phyloP scores from a whole-genome alignment of 2,329 filamentous ascomycete genomes.

The Sarocladium strictum region DNA sequence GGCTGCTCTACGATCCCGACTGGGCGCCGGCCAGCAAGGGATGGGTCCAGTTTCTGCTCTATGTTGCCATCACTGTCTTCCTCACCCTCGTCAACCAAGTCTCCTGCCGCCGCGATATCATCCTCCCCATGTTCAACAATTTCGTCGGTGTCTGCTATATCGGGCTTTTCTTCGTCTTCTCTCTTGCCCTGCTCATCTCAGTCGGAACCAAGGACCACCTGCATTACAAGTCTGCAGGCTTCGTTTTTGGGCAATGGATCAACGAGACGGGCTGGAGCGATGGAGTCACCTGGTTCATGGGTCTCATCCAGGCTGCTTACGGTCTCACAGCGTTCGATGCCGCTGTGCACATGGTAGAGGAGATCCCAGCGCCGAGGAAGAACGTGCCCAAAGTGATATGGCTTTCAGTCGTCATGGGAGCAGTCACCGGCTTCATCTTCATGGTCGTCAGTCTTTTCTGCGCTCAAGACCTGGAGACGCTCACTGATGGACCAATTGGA shows the following conservation, averaged over 20 bases:
- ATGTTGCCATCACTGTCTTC: slow-evolving; percentile 35
- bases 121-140: slow-evolving; percentile 38
- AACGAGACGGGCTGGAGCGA: slow-evolving; percentile 32
- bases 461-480: slow-evolving; percentile 30
- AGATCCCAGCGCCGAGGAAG: slow-evolving; percentile 36
- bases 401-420: slow-evolving; percentile 35
- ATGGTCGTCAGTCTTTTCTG: slow-evolving; percentile 38
- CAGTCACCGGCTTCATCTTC: slow-evolving; percentile 33
- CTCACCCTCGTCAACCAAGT: slow-evolving; percentile 38
- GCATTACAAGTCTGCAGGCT: slow-evolving; percentile 33
- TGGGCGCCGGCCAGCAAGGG: slow-evolving; percentile 31
- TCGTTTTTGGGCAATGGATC: slow-evolving; percentile 36
- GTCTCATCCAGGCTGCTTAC: slow-evolving; percentile 43
- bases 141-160: slow-evolving; percentile 41
- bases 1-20: slow-evolving; percentile 35
- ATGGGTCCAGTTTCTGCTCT: slow-evolving; percentile 43
- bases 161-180: slow-evolving; percentile 38
- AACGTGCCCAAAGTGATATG: slow-evolving; percentile 39
- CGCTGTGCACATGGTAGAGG: slow-evolving; percentile 44
- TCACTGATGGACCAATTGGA: slow-evolving; percentile 25
- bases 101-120: slow-evolving; percentile 28
- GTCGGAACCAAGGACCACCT: slow-evolving; percentile 34
- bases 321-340: slow-evolving; percentile 45
- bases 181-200: slow-evolving; percentile 37
- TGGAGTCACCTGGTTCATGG: slow-evolving; percentile 43